phyloP scores from a whole-genome alignment of 2,329 filamentous ascomycete genomes.

The Penicillium oxalicum region DNA sequence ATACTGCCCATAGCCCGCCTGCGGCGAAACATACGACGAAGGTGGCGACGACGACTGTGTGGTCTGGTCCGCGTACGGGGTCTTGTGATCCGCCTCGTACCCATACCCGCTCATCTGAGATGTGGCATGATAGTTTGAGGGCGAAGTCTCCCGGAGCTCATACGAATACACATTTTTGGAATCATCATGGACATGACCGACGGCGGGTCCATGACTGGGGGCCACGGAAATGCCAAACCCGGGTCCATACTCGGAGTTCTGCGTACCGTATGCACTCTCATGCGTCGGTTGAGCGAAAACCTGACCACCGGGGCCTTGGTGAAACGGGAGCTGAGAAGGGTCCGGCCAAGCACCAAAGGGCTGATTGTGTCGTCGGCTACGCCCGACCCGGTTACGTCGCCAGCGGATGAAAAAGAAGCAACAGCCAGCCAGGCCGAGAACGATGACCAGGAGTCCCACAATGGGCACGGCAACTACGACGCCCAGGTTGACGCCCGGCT shows the following conservation, averaged over 20 bases:
- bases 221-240: conserved; percentile 26
- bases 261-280: conserved; percentile 10
- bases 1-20: not conserved
- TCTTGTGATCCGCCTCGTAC: not conserved
- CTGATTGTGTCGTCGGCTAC: conserved; percentile 22
- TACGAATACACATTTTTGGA: conserved; percentile 7
- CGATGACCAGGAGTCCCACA: conserved; percentile 37
- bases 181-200: conserved; percentile 12
- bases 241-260: conserved; percentile 15
- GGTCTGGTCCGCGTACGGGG: conserved; percentile 1
- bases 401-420: conserved; percentile 41
- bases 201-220: conserved; percentile 23
- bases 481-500: conserved; percentile 27
- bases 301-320: conserved; percentile 22
- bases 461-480: conserved; percentile 41
- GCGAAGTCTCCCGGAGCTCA: conserved; percentile 7
- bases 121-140: not conserved
- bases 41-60: not conserved
- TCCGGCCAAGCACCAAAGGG: conserved; percentile 34
- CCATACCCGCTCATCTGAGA: not conserved
- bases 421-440: conserved; percentile 27
- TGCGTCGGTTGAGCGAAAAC: conserved; percentile 15
- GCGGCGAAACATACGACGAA: not conserved
- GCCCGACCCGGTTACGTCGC: conserved; percentile 33
- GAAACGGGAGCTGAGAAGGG: conserved; percentile 26